Base-by-base conservation (phyloP, 2,329 filamentous ascomycete species). In the Cladosporium sp. region DNA sequence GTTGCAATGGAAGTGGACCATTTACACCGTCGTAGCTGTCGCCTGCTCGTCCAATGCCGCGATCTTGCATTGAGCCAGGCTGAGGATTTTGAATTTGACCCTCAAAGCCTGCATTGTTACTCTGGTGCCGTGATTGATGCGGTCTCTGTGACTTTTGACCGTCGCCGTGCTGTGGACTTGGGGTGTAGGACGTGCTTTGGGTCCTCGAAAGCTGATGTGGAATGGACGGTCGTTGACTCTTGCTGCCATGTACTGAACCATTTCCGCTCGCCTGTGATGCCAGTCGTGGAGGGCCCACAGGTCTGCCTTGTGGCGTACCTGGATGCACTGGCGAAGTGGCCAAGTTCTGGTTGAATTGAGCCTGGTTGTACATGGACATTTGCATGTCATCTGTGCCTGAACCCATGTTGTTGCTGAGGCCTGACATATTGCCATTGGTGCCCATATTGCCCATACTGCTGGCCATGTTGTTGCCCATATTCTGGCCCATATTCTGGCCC, bases 241-340 rank as follows among this genome's bases (percentile, higher is more conserved):
- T 58, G 17, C 54, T 45, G 24, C 62, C 59, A 40, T 66, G 74
- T 19, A 68, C 68, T n/a, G 63, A 50, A 45, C 59, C 57, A n/a
- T 61, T 62, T 20, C 61, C 64, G 39, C 58, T 51, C 24, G 73
- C 72, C 28, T 72, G 70, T 10, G 68, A 62, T 8, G 68, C 61
- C 50, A 56, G 7, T 56, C 65, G 35, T 69, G 69, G 45, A 70
- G 65, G 13, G 71, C 69, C 37, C 66, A 65, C 17, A 66, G 58
- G 19, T 48, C 54, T 37, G 52, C 48, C 19, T 54, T 53, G 48
- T 37, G 58, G 51, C 64, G 55, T 50, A 1, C 35, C 36, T 3
- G 45, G 66, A 34, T 62, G 68, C 59, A 77, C 66, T 1, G 77
- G 75, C 13, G 77, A 78, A 13, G 66, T 69, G 60, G 76, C 66